Evolutionary conservation across 805 yeast species (phyloP), one percentile per base, ranked within the genome.

Genomic region (Candida sanyiensis): DNA sequence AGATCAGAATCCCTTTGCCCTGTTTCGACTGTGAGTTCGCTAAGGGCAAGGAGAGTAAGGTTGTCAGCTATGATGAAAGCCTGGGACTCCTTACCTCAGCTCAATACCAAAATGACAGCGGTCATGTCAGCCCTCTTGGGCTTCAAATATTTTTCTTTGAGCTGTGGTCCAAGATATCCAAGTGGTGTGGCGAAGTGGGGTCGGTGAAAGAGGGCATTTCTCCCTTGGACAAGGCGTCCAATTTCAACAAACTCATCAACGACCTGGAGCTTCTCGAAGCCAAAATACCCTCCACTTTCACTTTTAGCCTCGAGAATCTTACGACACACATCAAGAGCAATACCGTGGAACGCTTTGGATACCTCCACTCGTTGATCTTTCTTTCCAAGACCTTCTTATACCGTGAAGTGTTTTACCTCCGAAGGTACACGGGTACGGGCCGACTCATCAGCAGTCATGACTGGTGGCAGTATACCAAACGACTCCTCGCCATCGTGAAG

Each of bases 181-280:
- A 60, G 40, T 64, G 68, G 67, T 63, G 60, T 9, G 63, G 67
- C 6, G 64, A 61, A 33, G 50, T 54, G 9, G 66, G 64, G 3
- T 60, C 59, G 1, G 50, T 53, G 31, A 38, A 49, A 21, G 66
- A 61, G 25, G 48, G 42, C 12, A 25, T 46, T 9, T 51, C 56
- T 7, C 67, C 67, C 12, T 55, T 60, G 62, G 44, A 52, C 7
- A 28, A 39, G 11, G 38, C 48, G 11, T 60, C 66, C 9, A 49
- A 56, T 11, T 63, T 55, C 42, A 48, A 46, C 21, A 48, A 48
- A 19, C 40, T 64, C 5, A 46, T 57, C 2, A 30, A 37, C 13
- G 56, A 53, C 27, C 33, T 65, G 22, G 51, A 55, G 22, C 31
- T 33, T 3, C 44, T 61, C 38, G 54, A 48, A 15, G 38, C 38